Base-by-base conservation (phyloP, 345 rosid genomes). In the Heritiera littoralis region DNA sequence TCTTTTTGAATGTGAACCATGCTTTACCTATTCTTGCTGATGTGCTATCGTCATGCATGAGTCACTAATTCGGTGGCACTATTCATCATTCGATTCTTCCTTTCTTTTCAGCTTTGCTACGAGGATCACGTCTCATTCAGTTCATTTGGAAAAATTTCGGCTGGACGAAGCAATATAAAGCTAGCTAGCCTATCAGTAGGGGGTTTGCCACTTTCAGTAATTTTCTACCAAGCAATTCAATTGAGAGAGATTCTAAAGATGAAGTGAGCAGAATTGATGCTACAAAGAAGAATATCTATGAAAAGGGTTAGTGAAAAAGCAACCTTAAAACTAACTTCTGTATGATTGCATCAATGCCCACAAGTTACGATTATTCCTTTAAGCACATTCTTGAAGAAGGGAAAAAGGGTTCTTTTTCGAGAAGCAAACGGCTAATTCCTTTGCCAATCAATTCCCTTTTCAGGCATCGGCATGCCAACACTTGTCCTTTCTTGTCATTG, bases 311-410 rank as follows among this genome's bases (percentile, higher is more conserved):
- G 70, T 30, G 70, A 85, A 77, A 82, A 82, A 84, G 88, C 86
- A 64, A 76, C 83, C 85, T 71, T 65, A 77, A 83, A 84, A 83
- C 56, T 61, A 67, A 77, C 51, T 83, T 79, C 79, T 81, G 76
- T 79, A 80, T 87, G 88, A 85, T 80, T 84, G 85, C 89, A 84
- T 85, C 86, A 70, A 79, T 86, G 85, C 81, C 81, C 82, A 77
- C 84, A 77, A 77, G 58, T 77, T 52, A 56, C 28, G 75, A 75
- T 86, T 83, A 83, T 86, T 85, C 86, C 41, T 72, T 20, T 18
- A 11, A 78, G 77, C 81, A 79, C 81, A 81, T 79, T 81, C 79
- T 79, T 80, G 67, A 63, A 66, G 43, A 12, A 30, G 74, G 67
- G 72, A 13, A 30, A 15, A 35, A 35, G 5, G 7, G 28, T 66